A percentile compares a stretch with the other conserved stretches of the same genome.
Evolutionary conservation across 371 early-diverging fungal genomes (phyloP).

Genomic region (Actinomortierella ambigua): DNA sequence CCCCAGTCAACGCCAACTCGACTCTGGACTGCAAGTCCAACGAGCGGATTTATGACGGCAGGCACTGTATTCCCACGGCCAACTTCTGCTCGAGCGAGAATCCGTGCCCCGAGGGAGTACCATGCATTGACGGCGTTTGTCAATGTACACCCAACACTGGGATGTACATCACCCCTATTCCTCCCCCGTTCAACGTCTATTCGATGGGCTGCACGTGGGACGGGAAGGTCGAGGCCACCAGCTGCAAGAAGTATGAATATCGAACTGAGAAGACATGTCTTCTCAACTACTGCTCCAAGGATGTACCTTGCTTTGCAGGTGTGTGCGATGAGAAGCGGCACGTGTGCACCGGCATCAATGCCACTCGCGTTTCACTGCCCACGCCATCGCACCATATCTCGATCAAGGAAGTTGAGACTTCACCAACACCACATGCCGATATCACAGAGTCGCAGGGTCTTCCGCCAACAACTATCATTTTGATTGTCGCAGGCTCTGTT

Average conservation of each 20-base stretch:
- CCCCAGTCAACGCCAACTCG: constrained; percentile 14
- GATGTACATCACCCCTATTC: constrained; percentile 32
- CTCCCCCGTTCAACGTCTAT: constrained; percentile 35
- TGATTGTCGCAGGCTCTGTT: constrained; percentile 24
- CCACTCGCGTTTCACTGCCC: constrained; percentile 8
- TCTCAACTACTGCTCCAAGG: constrained; percentile 36
- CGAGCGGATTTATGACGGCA: constrained; percentile 30
- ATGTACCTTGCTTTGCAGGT: constrained; percentile 43
- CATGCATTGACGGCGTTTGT: constrained; percentile 43
- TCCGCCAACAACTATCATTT: constrained; percentile 26
- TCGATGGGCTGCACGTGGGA: constrained; percentile 41
- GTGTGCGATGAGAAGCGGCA: constrained; percentile 15
- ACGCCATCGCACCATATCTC: constrained; percentile 16
- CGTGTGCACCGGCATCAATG: constrained; percentile 27
- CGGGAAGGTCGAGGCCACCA: constrained; percentile 7
- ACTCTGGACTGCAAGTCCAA: constrained; percentile 32
- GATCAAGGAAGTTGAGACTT: constrained; percentile 7
- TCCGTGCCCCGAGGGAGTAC: constrained; percentile 28
- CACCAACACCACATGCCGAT: constrained; percentile 16
- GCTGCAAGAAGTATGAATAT: constrained; percentile 36
- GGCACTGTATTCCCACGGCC: constrained; percentile 26
- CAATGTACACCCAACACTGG: constrained; percentile 33
- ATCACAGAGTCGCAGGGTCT: constrained; percentile 23
- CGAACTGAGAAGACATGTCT: constrained; percentile 24
- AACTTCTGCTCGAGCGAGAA: constrained; percentile 41